A percentile compares a stretch with the other conserved stretches of the same genome.
phyloP scores from a whole-genome alignment of 345 rosid species.

The Eucalyptus decipiens region DNA sequence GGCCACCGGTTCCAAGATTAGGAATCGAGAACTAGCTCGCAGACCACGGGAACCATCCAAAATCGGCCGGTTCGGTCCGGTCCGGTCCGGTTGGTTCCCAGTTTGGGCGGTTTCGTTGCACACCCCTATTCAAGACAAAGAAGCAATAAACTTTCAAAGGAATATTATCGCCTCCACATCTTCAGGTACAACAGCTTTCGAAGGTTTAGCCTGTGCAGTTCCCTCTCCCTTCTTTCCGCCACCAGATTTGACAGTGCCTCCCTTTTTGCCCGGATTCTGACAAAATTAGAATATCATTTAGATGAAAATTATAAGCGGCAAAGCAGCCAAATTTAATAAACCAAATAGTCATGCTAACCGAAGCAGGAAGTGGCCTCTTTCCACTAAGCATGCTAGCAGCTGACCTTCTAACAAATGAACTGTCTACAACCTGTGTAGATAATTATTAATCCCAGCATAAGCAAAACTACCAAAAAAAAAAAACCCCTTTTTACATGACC shows the following conservation, averaged over 20 bases:
- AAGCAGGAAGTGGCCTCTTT: conserved; percentile 60
- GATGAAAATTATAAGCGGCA: background rate
- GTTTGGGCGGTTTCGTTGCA: no score
- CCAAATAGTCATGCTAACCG: conserved; percentile 27
- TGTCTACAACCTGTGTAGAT: conserved; percentile 53
- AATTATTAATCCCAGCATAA: background rate
- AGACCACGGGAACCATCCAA: no score
- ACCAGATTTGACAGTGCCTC: conserved; percentile 42
- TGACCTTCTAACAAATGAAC: conserved; percentile 59
- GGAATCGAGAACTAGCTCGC: no score
- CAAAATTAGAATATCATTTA: background rate
- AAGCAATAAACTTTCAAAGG: background rate
- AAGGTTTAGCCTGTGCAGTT: conserved; percentile 49
- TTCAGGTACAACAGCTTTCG: conserved; percentile 56
- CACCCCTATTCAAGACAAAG: background rate
- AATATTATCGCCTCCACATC: conserved; percentile 62
- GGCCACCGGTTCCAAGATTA: no score
- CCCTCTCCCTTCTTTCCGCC: conserved; percentile 71
- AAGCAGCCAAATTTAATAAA: background rate
- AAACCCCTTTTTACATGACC: background rate
- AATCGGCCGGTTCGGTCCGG: no score
- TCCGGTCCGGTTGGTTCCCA: no score
- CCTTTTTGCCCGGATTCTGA: conserved; percentile 67
- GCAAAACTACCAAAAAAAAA: background rate
- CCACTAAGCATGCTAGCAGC: conserved; percentile 99